Base-by-base conservation (phyloP, 1,284 basidiomycete genomes). In the Uromyces viciae-fabae region DNA sequence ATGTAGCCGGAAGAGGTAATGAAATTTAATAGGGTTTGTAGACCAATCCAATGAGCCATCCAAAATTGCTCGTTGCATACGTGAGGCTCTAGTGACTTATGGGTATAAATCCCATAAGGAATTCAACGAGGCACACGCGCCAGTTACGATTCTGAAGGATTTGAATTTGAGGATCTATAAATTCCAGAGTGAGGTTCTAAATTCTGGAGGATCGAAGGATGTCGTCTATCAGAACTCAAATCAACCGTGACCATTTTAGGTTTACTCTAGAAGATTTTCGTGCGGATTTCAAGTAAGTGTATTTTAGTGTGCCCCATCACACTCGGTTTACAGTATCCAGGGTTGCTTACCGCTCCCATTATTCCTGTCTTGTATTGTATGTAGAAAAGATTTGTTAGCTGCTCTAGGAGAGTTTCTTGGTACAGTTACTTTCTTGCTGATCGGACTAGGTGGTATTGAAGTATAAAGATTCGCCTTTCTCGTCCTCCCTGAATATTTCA, bases 381-480 rank as follows among this genome's bases (percentile, higher is more conserved):
- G 56, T 15, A 81, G 79, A 52, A 66, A 74, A 72, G 79, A 81
- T 49, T 64, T 81, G 25, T 28, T 66, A 14, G 79, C 79, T 52
- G 71, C 71, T 7, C 66, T 74, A 31, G 79, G 79, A 28, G 79
- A 81, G 40, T 81, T 81, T 58, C 40, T 81, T 14, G 79, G 79
- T 22, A 81, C 79, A 7, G 14, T 81, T 38, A 75, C 62, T 5
- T 81, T 81, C 46, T 33, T 81, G 25, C 56, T 75, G n/a, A 52
- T 81, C 43, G 71, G 79, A 19, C 72, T 81, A 38, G 79, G 79
- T 25, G 79, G 79, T 9, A 81, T 81, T n/a, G 71, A 81, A 58
- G 79, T 81, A 14, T 25, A 60, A 42, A 38, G 43, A 46, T 33
- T 2, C 11, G 28, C 36, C 60, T 36, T 69, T n/a, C 31, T 9